Base-by-base conservation (phyloP, 2,329 filamentous ascomycete genomes). In the Aureobasidium sp. region DNA sequence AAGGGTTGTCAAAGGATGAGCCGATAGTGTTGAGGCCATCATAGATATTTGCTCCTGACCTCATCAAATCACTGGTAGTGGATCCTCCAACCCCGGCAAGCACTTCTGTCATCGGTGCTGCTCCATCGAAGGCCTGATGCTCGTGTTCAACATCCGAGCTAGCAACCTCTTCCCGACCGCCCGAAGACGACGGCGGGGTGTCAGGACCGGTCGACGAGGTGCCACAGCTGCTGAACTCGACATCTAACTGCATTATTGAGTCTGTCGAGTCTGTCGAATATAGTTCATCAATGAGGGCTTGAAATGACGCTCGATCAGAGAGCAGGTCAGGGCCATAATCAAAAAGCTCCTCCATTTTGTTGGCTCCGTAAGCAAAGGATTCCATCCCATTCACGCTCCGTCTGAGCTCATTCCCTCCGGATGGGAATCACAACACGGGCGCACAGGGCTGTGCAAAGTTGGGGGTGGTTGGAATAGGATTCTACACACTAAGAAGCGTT, bases 351-450 rank as follows among this genome's bases (percentile, higher is more conserved):
- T 34, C 48, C 48, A 51, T 51, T 51, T 41, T 51, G 35, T 32
- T 51, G 37, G 48, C 12, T 37, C 19, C 48, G 48, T 51, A 51
- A 51, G 48, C 48, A 22, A 34, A 51, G 37, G 48, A 41, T 40
- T 40, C 48, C 48, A 51, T 51, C n/a, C 10, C 27, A 34, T 17
- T 38, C 34, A 39, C 45, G 24, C 24, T 49, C 34, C 32, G 17
- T 7, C 32, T 37, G 45, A n/a, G 34, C 45, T 49, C 34, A 30
- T 11, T 16, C n/a, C 45, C 17, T 39, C 45, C 32, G 14, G 21
- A 17, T 25, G n/a, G 29, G 22, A 11, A 27, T 27, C 16, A n/a
- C 45, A 49, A 22, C 45, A 49, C 32, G 34, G 45, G 45, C 16
- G 45, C 19, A 51, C 48, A 51, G 37, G 37, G 48, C 35, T 51